Conservation (phyloP, 2,329 filamentous ascomycete species). For the Phialophora tarda region DNA sequence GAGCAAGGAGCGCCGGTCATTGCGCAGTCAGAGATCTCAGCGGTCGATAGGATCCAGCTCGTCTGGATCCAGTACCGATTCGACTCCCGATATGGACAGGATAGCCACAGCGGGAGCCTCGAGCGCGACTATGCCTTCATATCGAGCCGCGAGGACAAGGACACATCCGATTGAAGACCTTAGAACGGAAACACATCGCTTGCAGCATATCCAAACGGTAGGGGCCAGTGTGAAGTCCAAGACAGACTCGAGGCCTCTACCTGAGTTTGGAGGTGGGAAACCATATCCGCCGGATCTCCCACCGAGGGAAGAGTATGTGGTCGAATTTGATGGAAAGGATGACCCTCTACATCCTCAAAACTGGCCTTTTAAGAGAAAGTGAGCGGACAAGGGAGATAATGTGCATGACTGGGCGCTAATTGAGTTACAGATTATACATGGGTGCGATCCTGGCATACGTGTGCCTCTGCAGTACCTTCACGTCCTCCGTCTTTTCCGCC, state of each 20-base stretch:
- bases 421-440: conserved; percentile 28
- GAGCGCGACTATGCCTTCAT: conserved; percentile 18
- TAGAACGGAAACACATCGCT: conserved; percentile 40
- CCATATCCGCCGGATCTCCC: conserved; percentile 62
- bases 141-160: conserved; percentile 29
- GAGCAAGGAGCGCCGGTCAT: conserved; percentile 34
- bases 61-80: conserved; percentile 38
- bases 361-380: conserved; percentile 78
- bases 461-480: conserved; percentile 57
- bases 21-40: conserved; percentile 30
- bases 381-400: conserved; percentile 9
- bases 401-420: background rate
- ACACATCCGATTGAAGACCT: conserved; percentile 40
- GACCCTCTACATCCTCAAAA: conserved; percentile 88
- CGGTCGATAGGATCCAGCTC: conserved; percentile 37
- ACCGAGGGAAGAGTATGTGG: conserved; percentile 64
- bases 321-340: conserved; percentile 79
- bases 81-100: conserved; percentile 33
- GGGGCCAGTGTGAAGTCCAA: conserved; percentile 45
- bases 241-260: conserved; percentile 45
- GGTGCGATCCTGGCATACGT: conserved; percentile 40
- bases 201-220: conserved; percentile 52
- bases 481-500: conserved; percentile 69
- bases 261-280: conserved; percentile 60
- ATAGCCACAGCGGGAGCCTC: conserved; percentile 37